These are phyloP conservation scores for Daldinia bambusicola DNA, from an alignment of 495 filamentous ascomycete genomes.

Conservation along the genomic window DNA sequence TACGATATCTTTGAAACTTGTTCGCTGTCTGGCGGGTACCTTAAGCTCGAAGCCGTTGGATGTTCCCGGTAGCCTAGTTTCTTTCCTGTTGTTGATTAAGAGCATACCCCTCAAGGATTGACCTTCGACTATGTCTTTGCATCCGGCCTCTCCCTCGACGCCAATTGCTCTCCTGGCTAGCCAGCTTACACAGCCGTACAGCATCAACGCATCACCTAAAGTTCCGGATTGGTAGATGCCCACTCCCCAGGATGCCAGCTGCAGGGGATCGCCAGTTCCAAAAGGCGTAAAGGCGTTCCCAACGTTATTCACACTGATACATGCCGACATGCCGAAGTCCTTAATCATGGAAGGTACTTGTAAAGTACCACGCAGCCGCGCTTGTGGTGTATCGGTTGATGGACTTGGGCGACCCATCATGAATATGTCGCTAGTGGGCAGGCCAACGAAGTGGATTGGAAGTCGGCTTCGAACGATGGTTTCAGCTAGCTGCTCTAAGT, in stretches of 20 bases:
- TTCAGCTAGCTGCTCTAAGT: constrained; percentile 60
- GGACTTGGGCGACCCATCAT: constrained; percentile 69
- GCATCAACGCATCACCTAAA: constrained; percentile 63
- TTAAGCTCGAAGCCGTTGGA: constrained; percentile 16
- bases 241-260: constrained; percentile 70
- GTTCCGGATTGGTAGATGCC: constrained; percentile 76
- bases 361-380: constrained; percentile 67
- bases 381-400: constrained; percentile 29
- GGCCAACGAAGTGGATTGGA: constrained; percentile 73
- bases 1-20: constrained; percentile 42
- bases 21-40: constrained; percentile 35
- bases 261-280: constrained; percentile 75
- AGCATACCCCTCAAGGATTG: neutral
- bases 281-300: constrained; percentile 83
- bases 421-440: constrained; percentile 78
- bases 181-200: constrained; percentile 71
- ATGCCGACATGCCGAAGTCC: constrained; percentile 66
- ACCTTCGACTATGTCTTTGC: constrained; percentile 13
- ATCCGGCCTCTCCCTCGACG: constrained; percentile 8
- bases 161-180: constrained; percentile 65
- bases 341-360: constrained; percentile 71
- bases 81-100: neutral
- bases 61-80: constrained; percentile 27
- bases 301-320: constrained; percentile 79
- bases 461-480: constrained; percentile 58